Base-by-base conservation (phyloP, 768 basidiomycete genomes). In the Boletus sensibilis region DNA sequence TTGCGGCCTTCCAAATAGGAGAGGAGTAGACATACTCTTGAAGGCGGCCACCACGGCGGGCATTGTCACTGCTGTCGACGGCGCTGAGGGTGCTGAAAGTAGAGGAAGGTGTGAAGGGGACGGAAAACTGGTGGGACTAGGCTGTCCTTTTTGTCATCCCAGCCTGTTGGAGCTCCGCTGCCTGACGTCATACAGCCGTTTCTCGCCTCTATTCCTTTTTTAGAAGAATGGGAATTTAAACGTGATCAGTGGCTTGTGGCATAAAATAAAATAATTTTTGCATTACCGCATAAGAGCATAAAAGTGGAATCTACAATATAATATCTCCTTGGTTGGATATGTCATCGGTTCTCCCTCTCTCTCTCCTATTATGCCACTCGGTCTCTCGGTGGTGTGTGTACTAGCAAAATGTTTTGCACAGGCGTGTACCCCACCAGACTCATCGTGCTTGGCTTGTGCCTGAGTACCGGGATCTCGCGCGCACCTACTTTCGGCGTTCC, bases 21-120 rank as follows among this genome's bases (percentile, higher is more conserved):
- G 40, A 12, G 16, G 34, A 23, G 41, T 12, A 39, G 31, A 74
- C 79, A 39, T 70, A 92, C 92, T 94, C 79, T 93, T 94, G 78
- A 94, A 90, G 21, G 88, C 88, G 73, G 93, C 85, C 65, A 94
- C 87, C 50, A 92, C 88, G 55, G 79, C 80, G 58, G 86, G 86
- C 87, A 88, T 88, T 48, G 59, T 61, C 27, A 12, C 23, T 37
- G 48, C n/a, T 37, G 60, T 59, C 42, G 56, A 54, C 37, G 56
- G 38, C 31, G 56, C 4, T 9, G 56, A 37, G 10, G 61, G 52
- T 3, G 58, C 3, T 18, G 42, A 34, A 27, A 10, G 45, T 6
- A 16, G 39, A 39, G 41, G 50, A 31, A 25, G 44, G 37, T 4
- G 42, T 12, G 53, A 46, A 34, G 46, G 18, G 49, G 52, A 41